Evolutionary conservation across 169 alveolate genomes (phyloP).

Genomic region (Pseudocohnilembus persalinus): DNA sequence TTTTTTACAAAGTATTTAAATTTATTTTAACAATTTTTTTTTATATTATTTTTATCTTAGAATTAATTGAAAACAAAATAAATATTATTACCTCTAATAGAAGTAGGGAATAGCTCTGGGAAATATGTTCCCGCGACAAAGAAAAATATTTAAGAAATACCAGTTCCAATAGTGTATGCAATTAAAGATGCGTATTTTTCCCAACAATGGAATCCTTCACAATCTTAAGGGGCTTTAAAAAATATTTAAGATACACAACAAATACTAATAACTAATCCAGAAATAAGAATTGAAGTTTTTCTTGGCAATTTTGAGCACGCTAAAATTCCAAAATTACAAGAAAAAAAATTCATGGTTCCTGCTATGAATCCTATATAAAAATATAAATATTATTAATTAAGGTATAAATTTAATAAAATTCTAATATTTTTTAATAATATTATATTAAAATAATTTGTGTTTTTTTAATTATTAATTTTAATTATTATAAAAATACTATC

Average conservation of each 20-base stretch:
- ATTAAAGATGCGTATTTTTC: neutral
- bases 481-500: no score
- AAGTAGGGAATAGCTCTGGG: neutral
- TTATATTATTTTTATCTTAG: no score
- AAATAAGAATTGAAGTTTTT: neutral
- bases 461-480: no score
- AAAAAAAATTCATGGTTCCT: neutral
- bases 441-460: no score
- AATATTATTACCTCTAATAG: neutral
- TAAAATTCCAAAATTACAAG: neutral
- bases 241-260: neutral
- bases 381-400: no score
- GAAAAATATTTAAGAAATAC: neutral
- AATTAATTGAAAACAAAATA: no score
- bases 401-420: no score
- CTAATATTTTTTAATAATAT: no score
- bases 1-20: no score
- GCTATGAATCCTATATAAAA: neutral
- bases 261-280: neutral
- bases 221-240: neutral
- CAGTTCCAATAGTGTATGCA: neutral
- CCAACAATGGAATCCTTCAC: neutral
- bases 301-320: neutral
- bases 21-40: no score
- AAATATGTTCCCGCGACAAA: neutral